Evolutionary conservation across 2,329 filamentous ascomycete species (phyloP).

Genomic region (Botrytis sinoallii): DNA sequence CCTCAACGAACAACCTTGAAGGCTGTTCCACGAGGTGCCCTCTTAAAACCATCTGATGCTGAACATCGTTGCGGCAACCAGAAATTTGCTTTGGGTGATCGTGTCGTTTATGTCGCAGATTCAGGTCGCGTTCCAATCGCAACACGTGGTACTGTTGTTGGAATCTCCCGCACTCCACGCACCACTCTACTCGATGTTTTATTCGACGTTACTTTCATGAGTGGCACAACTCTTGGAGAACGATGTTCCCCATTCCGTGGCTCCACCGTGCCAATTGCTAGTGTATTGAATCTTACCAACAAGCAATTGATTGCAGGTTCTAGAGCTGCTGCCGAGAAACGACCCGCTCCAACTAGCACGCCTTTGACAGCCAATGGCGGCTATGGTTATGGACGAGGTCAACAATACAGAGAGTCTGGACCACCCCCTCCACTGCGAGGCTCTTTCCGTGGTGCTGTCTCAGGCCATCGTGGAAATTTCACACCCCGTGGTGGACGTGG

Average conservation of each 20-base stretch:
- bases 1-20: constrained; percentile 67
- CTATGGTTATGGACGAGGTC: constrained; percentile 58
- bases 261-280: constrained; percentile 83
- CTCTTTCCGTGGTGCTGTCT: constrained; percentile 54
- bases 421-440: constrained; percentile 54
- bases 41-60: constrained; percentile 93
- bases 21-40: constrained; percentile 78
- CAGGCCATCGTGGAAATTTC: constrained; percentile 18
- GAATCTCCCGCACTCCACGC: constrained; percentile 83
- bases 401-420: constrained; percentile 58
- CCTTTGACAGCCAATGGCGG: constrained; percentile 51
- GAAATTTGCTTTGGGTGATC: constrained; percentile 78
- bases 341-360: constrained; percentile 46
- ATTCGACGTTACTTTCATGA: constrained; percentile 96
- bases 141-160: constrained; percentile 87
- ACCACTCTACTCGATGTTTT: constrained; percentile 84
- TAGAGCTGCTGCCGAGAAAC: constrained; percentile 54
- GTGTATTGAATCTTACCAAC: constrained; percentile 82
- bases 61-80: constrained; percentile 88
- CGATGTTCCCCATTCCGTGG: constrained; percentile 91
- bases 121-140: constrained; percentile 94
- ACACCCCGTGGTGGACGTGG: constrained; percentile 29
- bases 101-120: constrained; percentile 87
- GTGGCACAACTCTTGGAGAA: constrained; percentile 85
- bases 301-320: constrained; percentile 75